phyloP scores from a whole-genome alignment of 139 green algal species.

The Chlamydomonas sp. region DNA sequence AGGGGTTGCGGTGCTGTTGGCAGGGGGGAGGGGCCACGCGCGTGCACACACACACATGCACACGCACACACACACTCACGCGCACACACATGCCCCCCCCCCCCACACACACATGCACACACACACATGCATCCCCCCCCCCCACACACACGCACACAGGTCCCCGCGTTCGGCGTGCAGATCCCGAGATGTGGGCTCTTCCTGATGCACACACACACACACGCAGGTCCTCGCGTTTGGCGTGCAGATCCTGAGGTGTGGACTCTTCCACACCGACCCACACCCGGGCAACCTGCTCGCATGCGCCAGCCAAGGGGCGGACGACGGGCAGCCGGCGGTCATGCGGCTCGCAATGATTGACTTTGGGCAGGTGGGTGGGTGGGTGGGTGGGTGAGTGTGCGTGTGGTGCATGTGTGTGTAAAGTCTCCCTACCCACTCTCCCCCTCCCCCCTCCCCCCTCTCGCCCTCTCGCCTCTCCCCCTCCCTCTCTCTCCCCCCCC shows the following conservation, averaged over 20 bases:
- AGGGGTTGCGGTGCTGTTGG: neutral
- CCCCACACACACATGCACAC: no score
- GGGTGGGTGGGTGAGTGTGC: neutral
- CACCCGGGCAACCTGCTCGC: slow-evolving; percentile 27
- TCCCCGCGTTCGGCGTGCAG: slow-evolving; percentile 9
- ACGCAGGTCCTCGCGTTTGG: slow-evolving; percentile 28
- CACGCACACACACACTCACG: no score
- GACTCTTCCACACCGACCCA: slow-evolving; percentile 46
- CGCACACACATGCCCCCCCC: no score
- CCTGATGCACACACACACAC: no score
- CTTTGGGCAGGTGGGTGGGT: slow-evolving; percentile 11
- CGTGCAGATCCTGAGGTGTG: slow-evolving; percentile 41
- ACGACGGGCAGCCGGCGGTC: neutral
- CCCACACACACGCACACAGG: no score
- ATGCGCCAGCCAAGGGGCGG: neutral
- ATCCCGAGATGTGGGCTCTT: neutral
- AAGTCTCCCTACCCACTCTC: no score
- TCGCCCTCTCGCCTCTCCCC: neutral
- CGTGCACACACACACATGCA: no score
- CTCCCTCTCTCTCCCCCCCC: neutral
- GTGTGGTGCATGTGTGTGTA: slow-evolving; percentile 6
- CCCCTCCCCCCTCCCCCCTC: neutral
- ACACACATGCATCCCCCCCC: no score
- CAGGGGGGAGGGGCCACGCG: neutral
- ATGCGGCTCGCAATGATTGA: slow-evolving; percentile 8